Base-by-base conservation (phyloP, 2,329 filamentous ascomycete genomes). In the Macroventuria anomochaeta region DNA sequence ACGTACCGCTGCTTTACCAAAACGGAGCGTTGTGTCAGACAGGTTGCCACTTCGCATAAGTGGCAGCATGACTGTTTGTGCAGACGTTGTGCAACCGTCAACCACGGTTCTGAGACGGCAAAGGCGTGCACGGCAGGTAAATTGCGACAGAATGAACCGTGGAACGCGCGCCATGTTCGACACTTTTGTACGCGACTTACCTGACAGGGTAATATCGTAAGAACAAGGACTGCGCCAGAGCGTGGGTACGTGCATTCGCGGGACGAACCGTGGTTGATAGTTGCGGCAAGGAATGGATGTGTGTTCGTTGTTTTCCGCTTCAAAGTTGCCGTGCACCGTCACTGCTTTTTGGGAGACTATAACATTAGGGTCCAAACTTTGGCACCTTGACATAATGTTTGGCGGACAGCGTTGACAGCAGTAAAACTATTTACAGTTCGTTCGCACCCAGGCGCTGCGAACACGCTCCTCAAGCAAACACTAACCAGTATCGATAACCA, bases 161-260 rank as follows among this genome's bases (percentile, higher is more conserved):
- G 59, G 61, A 64, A 61, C 52, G 51, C 47, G 37, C 55, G 51
- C 63, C 33, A 56, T 42, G 42, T 53, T 65, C 63, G 33, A 65
- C 59, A 58, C 56, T 58, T 57, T 18, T 15, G 8, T 12, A 11
- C 29, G 17, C 37, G 33, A 61, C 47, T 49, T 65, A 18, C 61
- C 63, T 23, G 25, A 43, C 38, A 34, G n/a, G 59, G 61, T 49
- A 57, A 41, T 38, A 53, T 33, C 36, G 38, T 46, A 34, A 46
- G 48, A 48, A 41, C 56, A 34, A 33, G 41, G 32, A 28, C n/a
- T 34, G 42, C 47, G 37, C 47, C 28, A 36, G 11, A 3, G 36
- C 23, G n/a, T 40, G 31, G 21, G 18, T 20, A 26, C 26, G 29
- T 49, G 51, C 15, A 10, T 15, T 40, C 28, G 15, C 38, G 54